Conservation (phyloP, 2,329 filamentous ascomycete species). For the Fusarium armeniacum region DNA sequence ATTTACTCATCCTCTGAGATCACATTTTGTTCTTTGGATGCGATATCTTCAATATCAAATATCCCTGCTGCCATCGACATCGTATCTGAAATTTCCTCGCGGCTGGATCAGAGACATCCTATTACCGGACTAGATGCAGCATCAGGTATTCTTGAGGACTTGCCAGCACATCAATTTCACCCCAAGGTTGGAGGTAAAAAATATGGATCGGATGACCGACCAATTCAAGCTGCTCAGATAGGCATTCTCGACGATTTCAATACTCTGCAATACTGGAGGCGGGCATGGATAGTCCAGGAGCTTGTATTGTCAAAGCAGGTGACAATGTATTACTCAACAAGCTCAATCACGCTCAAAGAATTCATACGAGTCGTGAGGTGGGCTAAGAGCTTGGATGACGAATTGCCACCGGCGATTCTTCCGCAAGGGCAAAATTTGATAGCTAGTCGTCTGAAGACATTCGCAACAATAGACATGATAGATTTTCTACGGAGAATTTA, state of each 20-base stretch:
- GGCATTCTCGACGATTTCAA: not conserved
- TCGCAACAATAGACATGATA: not conserved
- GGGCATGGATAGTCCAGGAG: not conserved
- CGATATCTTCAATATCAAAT: not conserved
- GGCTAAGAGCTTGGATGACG: not conserved
- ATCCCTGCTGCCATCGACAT: not conserved
- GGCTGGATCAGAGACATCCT: not conserved
- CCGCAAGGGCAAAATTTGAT: not conserved
- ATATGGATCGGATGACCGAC: too few relatives aligned
- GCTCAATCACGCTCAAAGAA: not conserved
- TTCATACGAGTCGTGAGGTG: not conserved
- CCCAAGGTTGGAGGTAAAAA: not conserved
- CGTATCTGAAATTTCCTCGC: not conserved
- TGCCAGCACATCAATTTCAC: not conserved
- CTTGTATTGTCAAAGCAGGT: not conserved
- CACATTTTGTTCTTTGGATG: not conserved
- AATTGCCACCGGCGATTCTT: not conserved
- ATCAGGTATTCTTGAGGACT: not conserved
- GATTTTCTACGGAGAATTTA: not conserved
- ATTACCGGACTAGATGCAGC: not conserved
- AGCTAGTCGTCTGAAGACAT: not conserved
- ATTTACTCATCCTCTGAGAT: not conserved
- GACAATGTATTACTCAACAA: not conserved
- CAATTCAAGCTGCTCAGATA: too few relatives aligned
- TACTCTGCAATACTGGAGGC: not conserved